Conservation (phyloP, 768 basidiomycete genomes). For the Russula virescens region DNA sequence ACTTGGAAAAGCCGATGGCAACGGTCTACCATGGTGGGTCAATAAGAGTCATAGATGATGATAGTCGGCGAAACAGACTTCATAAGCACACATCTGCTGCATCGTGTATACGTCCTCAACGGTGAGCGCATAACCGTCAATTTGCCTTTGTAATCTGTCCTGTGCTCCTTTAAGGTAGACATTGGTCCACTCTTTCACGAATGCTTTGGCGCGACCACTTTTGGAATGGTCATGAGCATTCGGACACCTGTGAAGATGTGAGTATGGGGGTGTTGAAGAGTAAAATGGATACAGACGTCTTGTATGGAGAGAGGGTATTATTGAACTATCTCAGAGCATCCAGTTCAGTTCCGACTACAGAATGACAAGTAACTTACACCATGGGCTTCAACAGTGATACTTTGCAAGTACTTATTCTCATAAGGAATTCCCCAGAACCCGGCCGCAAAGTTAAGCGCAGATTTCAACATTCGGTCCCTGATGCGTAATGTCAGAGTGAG, state of each 20-base stretch:
- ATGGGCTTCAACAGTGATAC: conserved; percentile 37
- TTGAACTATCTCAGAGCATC: conserved; percentile 35
- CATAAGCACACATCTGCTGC: conserved; percentile 83
- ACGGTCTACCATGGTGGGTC: conserved; percentile 56
- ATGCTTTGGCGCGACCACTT: conserved; percentile 50
- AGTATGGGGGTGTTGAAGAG: background rate
- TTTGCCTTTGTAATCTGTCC: conserved; percentile 49
- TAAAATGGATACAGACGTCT: conserved; percentile 42
- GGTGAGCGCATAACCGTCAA: conserved; percentile 57
- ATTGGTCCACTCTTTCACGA: conserved; percentile 57
- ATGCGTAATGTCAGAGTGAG: background rate
- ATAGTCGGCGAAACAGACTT: conserved; percentile 41
- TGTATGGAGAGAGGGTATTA: conserved; percentile 78
- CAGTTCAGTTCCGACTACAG: background rate
- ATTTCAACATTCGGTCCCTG: conserved; percentile 47
- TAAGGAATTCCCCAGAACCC: conserved; percentile 48
- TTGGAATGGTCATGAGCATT: conserved; percentile 50
- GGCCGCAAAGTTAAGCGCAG: conserved; percentile 47
- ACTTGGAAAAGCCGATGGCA: conserved; percentile 84
- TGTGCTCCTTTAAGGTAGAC: conserved; percentile 68
- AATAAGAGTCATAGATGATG: background rate
- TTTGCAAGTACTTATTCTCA: conserved; percentile 41
- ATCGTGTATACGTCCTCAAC: conserved; percentile 68
- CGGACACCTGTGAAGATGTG: conserved; percentile 42
- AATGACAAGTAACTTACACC: conserved; percentile 31